Evolutionary conservation across 2,329 filamentous ascomycete genomes (phyloP), one percentile per base, ranked within the genome.

Genomic region (Alternaria tenuissima): DNA sequence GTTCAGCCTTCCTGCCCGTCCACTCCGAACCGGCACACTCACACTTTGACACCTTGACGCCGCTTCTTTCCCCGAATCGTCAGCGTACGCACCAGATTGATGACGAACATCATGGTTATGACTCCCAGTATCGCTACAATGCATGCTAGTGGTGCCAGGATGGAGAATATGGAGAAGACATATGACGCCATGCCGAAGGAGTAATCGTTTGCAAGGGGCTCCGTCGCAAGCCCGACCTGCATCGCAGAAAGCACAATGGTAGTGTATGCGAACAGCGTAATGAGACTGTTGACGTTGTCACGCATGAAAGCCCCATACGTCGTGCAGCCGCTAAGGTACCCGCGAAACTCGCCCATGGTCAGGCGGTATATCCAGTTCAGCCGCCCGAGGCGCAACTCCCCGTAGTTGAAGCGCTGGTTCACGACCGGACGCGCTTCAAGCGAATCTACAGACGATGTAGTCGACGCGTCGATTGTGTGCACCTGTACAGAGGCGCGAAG

Each of bases 181-280:
- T 66, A 65, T 7, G 70, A 66, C 16, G 67, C 63, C 62, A 63
- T 67, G 26, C 65, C 57, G 51, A 73, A 72, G 16, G 58, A 51
- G 36, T 69, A 62, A 30, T 62, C 44, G 12, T 68, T 55, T 6
- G 20, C 46, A 16, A 71, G 64, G 3, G 47, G 65, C 12, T 57
- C 41, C 2, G 68, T 72, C 14, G 54, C 47, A 1, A 73, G 61
- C 1, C 71, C 68, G 12, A 73, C 69, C 44, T 72, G 70, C 67
- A 73, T 71, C 6, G 70, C 70, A 2, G 68, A 69, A 3, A 73
- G 63, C 1, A 69, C 71, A 24, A 72, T 69, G 11, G 71, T 71
- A 11, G 66, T 67, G 57, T 70, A 72, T 46, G 67, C 66, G 48
- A 71, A 71, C 1, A 69, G 61, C 6, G 66, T 65, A 32, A 71